Conservation (phyloP, 2,329 filamentous ascomycete species). For the Aspergillus uvarum region DNA sequence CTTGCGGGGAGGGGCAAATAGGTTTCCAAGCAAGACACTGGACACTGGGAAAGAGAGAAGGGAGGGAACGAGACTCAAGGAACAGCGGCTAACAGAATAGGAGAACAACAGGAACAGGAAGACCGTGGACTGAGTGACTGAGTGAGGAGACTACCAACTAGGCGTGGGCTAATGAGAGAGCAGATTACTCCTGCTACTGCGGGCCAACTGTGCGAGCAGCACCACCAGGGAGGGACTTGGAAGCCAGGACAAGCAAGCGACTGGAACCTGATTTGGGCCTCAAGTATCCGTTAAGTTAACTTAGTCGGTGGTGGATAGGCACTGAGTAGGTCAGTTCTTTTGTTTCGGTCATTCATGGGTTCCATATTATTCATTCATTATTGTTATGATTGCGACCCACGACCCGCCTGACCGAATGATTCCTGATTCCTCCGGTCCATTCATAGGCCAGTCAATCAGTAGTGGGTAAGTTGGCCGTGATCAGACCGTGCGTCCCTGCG, state of each 20-base stretch:
- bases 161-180: constrained; percentile 11
- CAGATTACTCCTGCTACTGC: constrained; percentile 3
- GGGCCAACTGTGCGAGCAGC: constrained; percentile 6
- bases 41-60: not conserved
- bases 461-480: no score
- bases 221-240: constrained; percentile 4
- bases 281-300: not conserved
- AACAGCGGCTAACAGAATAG: constrained; percentile 12
- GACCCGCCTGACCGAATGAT: constrained; percentile 22
- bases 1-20: constrained; percentile 16
- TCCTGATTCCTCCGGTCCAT: constrained; percentile 11
- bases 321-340: no score
- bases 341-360: no score
- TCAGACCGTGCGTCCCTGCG: no score
- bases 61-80: not conserved
- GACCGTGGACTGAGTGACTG: no score
- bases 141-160: not conserved
- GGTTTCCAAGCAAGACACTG: not conserved
- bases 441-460: not conserved
- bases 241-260: not conserved
- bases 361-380: not conserved
- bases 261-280: constrained; percentile 16
- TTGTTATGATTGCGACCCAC: constrained; percentile 16
- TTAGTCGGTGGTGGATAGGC: not conserved
- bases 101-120: constrained; percentile 5